Percentiles rank a stretch among this genome's conserved stretches.
Evolutionary conservation across 179 eudicot genomes (phyloP).

Genomic region (Nepenthes alata): DNA sequence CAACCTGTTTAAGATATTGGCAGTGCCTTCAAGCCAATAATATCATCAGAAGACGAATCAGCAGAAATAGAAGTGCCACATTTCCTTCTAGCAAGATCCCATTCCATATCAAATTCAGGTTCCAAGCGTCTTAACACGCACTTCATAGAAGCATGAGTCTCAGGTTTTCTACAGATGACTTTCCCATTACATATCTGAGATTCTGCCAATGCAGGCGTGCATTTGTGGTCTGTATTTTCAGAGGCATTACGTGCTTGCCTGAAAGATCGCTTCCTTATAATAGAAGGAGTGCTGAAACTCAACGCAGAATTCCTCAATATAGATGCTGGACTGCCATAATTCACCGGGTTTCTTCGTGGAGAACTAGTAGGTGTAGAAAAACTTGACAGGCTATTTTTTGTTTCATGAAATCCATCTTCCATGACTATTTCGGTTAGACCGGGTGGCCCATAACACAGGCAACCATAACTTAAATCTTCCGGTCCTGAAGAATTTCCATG

Average conservation of each 20-base stretch:
- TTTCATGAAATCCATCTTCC: conserved; percentile 6
- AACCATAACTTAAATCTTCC: conserved; percentile 13
- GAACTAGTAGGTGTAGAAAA: conserved; percentile 28
- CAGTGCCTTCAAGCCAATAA: conserved; percentile 19
- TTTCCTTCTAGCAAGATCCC: conserved; percentile 20
- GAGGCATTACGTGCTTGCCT: conserved; percentile 7
- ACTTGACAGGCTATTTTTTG: conserved; percentile 13
- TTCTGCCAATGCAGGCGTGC: conserved; percentile 2
- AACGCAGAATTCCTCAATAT: conserved; percentile 55
- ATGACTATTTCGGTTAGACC: conserved; percentile 6
- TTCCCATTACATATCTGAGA: conserved; percentile 5
- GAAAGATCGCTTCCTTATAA: conserved; percentile 43
- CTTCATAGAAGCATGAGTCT: conserved; percentile 12
- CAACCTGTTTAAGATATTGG: conserved; percentile 13
- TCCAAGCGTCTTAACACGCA: conserved; percentile 40
- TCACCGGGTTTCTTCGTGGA: conserved; percentile 13
- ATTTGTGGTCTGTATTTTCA: neutral
- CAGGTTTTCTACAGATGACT: conserved; percentile 6
- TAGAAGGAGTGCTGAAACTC: conserved; percentile 56
- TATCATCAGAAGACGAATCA: conserved; percentile 1
- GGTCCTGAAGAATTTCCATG: conserved; percentile 13
- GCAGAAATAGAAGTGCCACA: conserved; percentile 21
- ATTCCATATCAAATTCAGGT: conserved; percentile 44
- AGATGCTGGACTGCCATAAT: conserved; percentile 41
- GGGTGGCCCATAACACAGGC: conserved; percentile 27